Percentiles rank a stretch among this genome's conserved stretches.
Conservation (phyloP, 768 basidiomycete species). For the Boletus vinaceobasis region DNA sequence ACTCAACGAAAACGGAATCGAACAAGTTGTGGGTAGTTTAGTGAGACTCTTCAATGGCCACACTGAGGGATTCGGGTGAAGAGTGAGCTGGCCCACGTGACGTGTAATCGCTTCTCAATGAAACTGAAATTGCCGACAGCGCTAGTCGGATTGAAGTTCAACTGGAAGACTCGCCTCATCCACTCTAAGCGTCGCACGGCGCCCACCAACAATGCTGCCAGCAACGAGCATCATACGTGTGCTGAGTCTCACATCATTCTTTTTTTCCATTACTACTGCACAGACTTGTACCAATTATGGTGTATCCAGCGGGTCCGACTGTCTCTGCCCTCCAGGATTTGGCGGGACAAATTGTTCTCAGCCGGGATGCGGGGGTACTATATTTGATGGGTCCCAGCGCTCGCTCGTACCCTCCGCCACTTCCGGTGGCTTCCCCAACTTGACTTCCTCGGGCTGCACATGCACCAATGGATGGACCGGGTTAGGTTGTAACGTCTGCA, state of each 20-base stretch:
- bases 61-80: too few relatives aligned
- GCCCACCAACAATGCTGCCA: constrained; percentile 8
- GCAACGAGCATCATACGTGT: not conserved
- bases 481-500: constrained; percentile 77
- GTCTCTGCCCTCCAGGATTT: constrained; percentile 80
- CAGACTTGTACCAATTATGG: constrained; percentile 31
- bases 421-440: constrained; percentile 53
- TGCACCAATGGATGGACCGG: constrained; percentile 79
- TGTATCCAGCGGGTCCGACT: constrained; percentile 31
- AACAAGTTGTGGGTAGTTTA: not conserved
- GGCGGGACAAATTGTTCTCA: constrained; percentile 67
- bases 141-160: too few relatives aligned
- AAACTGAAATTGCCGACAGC: too few relatives aligned
- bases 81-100: too few relatives aligned
- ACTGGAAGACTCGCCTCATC: not conserved
- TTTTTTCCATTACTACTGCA: constrained; percentile 10
- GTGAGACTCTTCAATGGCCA: too few relatives aligned
- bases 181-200: not conserved
- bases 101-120: too few relatives aligned
- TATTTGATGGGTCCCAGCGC: constrained; percentile 69
- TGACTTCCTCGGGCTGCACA: constrained; percentile 62
- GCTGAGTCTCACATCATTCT: constrained; percentile 11
- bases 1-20: not conserved
- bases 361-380: constrained; percentile 75
- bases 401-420: constrained; percentile 42